Evolutionary conservation across 768 basidiomycete species (phyloP), one percentile per base, ranked within the genome.

Genomic region (Sporobolomyces roseus): DNA sequence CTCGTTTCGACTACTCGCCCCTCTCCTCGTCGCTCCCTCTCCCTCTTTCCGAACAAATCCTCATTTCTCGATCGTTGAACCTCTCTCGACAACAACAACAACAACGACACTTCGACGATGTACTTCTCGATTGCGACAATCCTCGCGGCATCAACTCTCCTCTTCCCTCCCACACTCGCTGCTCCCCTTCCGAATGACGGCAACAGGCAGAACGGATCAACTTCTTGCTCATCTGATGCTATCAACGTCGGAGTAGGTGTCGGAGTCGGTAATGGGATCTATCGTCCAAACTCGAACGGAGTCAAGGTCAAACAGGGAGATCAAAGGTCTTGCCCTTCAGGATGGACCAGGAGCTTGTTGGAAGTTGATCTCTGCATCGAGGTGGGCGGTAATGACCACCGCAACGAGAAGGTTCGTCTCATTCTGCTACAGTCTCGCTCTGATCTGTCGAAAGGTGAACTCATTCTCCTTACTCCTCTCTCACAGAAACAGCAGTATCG

Each of bases 291-390:
- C 19, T 48, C 58, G 17, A 60, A 48, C 36, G 35, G 35, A 30
- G 58, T 58, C 55, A 65, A 65, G 35, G 55, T 65, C 55, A 65
- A 58, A 33, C 54, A 65, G 29, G 63, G 63, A 10, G 46, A 50
- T n/a, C 23, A 29, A 30, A 48, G 63, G 8, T 30, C 25, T 16
- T 65, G 63, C 35, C 63, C 63, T 2, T 23, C n/a, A 4, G 63
- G 63, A 2, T 65, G 63, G 63, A 58, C 63, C 12, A 19, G 41
- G 36, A 50, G 46, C n/a, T 35, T 58, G 2, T 12, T 58, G 8
- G 17, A 58, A 35, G 63, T 58, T 19, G 51, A 51, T 45, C 48
- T 65, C 1, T 65, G 63, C 36, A 58, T 65, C 25, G 4, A 65
- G 48, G 45, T 65, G 21, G 63, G 55, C 17, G 63, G 63, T 8